A percentile compares a stretch with the other conserved stretches of the same genome.
These are phyloP conservation scores for Leccinum rimulosum DNA, from an alignment of 768 basidiomycete species.

Conservation along the genomic window DNA sequence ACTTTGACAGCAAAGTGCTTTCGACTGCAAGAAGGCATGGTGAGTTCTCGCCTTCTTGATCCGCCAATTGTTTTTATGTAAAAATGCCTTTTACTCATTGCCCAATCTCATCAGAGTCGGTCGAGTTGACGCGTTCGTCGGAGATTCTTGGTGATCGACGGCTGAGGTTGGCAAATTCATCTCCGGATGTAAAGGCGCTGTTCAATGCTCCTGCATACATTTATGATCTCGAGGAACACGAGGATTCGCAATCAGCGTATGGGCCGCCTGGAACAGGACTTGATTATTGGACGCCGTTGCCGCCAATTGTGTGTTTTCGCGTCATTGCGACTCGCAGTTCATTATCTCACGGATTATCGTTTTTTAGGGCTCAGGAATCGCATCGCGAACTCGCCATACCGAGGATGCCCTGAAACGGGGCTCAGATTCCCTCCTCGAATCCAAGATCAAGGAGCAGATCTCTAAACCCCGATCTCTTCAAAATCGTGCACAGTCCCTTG, in stretches of 20 bases:
- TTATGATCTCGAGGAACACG: slow-evolving; percentile 73
- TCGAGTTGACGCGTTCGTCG: slow-evolving; percentile 63
- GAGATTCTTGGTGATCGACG: slow-evolving; percentile 69
- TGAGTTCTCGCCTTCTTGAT: slow-evolving; percentile 22
- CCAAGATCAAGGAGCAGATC: slow-evolving; percentile 75
- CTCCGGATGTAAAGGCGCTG: slow-evolving; percentile 92
- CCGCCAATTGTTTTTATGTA: slow-evolving; percentile 32
- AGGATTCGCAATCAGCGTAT: slow-evolving; percentile 62
- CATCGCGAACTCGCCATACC: slow-evolving; percentile 62
- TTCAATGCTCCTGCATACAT: slow-evolving; percentile 87
- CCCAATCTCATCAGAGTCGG: slow-evolving; percentile 53
- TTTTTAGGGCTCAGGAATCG: slow-evolving; percentile 62
- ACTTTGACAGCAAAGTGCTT: slow-evolving; percentile 93
- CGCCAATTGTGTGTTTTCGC: slow-evolving; percentile 61
- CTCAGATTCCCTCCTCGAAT: slow-evolving; percentile 79
- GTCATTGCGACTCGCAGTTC: slow-evolving; percentile 5
- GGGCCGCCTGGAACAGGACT: slow-evolving; percentile 46
- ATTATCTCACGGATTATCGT: slow-evolving; percentile 19
- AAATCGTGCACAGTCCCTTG: slow-evolving; percentile 87
- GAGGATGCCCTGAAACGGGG: slow-evolving; percentile 81
- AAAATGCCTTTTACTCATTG: slow-evolving; percentile 1
- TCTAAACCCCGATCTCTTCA: slow-evolving; percentile 78
- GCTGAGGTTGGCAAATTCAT: slow-evolving; percentile 81
- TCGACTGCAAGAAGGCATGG: slow-evolving; percentile 74
- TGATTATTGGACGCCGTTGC: slow-evolving; percentile 77